Percentiles rank a stretch among this genome's conserved stretches.
phyloP scores from a whole-genome alignment of 352 stramenopile species.

The Thraustotheca clavata region DNA sequence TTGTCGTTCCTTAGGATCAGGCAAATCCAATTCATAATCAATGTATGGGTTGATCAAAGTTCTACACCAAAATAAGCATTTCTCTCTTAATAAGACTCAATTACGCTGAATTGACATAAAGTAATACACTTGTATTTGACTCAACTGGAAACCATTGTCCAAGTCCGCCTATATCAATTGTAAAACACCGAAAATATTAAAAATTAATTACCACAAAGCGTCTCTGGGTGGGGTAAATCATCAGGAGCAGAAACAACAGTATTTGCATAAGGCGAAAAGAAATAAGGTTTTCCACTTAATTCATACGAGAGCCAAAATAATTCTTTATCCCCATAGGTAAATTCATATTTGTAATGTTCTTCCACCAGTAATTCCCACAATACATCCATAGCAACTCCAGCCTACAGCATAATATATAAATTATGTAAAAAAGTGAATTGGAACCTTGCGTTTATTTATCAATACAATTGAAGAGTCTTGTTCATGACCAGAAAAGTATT shows the following conservation, averaged over 20 bases:
- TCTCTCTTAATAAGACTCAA: neutral
- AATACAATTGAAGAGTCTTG: conserved; percentile 21
- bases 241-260: neutral
- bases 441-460: conserved; percentile 14
- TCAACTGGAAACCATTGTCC: conserved; percentile 8
- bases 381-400: neutral
- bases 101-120: conserved; percentile 10
- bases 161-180: neutral
- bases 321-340: conserved; percentile 21
- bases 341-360: conserved; percentile 2
- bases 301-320: conserved; percentile 21
- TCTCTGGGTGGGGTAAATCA: conserved; percentile 11
- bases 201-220: conserved; percentile 5
- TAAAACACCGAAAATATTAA: neutral
- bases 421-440: neutral
- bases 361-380: conserved; percentile 6
- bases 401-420: neutral
- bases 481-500: conserved; percentile 9
- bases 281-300: conserved; percentile 3
- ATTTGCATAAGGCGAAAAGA: conserved; percentile 17
- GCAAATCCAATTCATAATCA: neutral
- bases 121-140: neutral
- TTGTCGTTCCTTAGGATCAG: neutral
- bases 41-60: conserved; percentile 10
- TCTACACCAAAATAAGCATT: too few relatives aligned